phyloP scores from a whole-genome alignment of 805 yeast genomes.

The Clavispora vitiphila region DNA sequence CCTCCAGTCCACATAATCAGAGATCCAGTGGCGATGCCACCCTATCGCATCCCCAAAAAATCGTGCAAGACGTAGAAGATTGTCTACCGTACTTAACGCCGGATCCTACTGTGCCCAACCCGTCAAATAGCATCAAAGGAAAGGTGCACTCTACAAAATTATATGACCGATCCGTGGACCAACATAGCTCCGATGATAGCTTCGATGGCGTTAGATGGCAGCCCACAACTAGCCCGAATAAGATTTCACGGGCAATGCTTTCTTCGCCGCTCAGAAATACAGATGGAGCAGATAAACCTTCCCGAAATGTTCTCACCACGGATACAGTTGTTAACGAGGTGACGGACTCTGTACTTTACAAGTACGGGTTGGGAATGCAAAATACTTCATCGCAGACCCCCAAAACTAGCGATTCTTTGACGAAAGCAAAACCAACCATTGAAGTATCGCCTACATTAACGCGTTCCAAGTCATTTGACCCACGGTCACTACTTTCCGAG shows the following conservation, averaged over 20 bases:
- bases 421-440: conserved; percentile 10
- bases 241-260: conserved; percentile 16
- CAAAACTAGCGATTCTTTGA: conserved; percentile 11
- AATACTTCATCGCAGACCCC: conserved; percentile 30
- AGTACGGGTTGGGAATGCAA: conserved; percentile 37
- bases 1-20: neutral
- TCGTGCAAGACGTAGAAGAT: neutral
- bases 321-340: conserved; percentile 26
- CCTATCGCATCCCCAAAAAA: neutral
- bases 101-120: neutral
- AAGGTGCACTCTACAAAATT: conserved; percentile 1
- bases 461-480: conserved; percentile 35
- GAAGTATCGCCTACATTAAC: conserved; percentile 28
- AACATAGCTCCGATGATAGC: conserved; percentile 39
- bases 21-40: neutral
- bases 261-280: conserved; percentile 40
- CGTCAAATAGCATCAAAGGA: conserved; percentile 5
- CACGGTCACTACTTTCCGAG: conserved; percentile 5
- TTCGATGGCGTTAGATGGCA: conserved; percentile 37
- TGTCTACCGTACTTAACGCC: neutral
- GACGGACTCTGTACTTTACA: conserved; percentile 34
- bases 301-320: neutral
- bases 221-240: conserved; percentile 10
- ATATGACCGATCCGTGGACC: conserved; percentile 14
- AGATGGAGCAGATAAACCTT: conserved; percentile 3